Evolutionary conservation across 148 eudicot species (phyloP), one percentile per base, ranked within the genome.

Genomic region (Vaccinium myrtillus): DNA sequence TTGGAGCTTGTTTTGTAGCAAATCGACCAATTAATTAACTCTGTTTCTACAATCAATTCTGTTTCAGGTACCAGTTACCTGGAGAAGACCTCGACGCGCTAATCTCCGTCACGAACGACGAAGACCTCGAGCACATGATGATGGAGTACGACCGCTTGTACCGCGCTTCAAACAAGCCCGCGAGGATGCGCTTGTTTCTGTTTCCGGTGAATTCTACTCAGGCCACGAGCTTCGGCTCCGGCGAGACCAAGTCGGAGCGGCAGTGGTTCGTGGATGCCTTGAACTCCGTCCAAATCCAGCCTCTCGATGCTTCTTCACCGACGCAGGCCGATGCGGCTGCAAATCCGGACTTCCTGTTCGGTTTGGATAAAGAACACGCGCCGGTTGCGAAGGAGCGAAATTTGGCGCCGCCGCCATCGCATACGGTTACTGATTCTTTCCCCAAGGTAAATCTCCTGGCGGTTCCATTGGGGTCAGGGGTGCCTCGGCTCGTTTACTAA

Each of bases 51-150:
- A 36, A 36, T 36, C 39, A 36, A 36, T 36, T 83, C 6, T 81
- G 85, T 27, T 90, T 90, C 59, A 92, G 89, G 87, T 94, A 94
- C 77, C 97, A 94, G 77, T 86, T 93, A 6, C 96, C 96, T 0
- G 96, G 93, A 0, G 96, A 93, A 75, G 96, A 93, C 18, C 89
- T 93, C 9, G 96, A 93, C 54, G 93, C 96, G 2, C 79, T 93
- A 2, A 91, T 93, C 32, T 90, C 94, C 10, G 96, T 93, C 27
- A 91, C 94, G 0, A 91, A 91, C 71, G 96, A 93, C 43, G 95
- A 94, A 4, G 97, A 94, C 82, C 83, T 94, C 11, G 92, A 94
- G 27, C 90, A 94, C 48, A 91, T 92, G 97, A 92, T 94, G 93
- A 86, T 87, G 7, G 97, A 94, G 84, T 92, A 89, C 48, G 93